Evolutionary conservation across 75 land plant species (phyloP), one percentile per base, ranked within the genome.

Genomic region (Pinus tabuliformis): DNA sequence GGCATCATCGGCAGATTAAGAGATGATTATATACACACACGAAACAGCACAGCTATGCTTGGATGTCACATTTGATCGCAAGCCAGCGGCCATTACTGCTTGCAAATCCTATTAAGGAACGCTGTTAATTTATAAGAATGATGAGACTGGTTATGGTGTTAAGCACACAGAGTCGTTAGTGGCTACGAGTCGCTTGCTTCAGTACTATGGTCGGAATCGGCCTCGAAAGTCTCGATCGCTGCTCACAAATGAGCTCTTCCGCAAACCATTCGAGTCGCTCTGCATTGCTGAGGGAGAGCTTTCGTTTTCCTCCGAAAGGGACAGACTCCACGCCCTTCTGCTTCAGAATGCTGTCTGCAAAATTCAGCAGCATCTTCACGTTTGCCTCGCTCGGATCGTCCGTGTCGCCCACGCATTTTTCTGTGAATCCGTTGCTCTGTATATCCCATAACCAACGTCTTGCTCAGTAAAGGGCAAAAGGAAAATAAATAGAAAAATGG

Each of bases 201-300:
- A 72, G 16, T 5, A 74, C 15, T 20, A 81, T 81, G n/a, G 65
- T 81, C 4, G 83, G 81, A 15, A 80, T 36, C 17, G 49, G 58
- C 56, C 83, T 80, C 18, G 80, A 70, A 56, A 57, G 20, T 62
- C 83, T 70, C 33, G 80, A 72, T 37, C 71, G 52, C 33, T 78
- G 85, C 72, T 83, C 85, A 64, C 36, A 18, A 62, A 83, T 56
- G 9, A 83, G 85, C 71, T 83, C 85, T 21, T 83, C 85, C 13
- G 85, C 85, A 62, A 83, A 83, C 85, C 84, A 83, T 56, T 83
- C 85, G 24, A 83, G 68, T 60, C 83, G 76, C 75, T 83, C 85
- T 60, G 75, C 22, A 76, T 83, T 83, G 74, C 78, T 83, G 21
- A 37, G 66, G 9, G 42, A 7, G 18, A 83, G 71, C 8, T 80